Base-by-base conservation (phyloP, 768 basidiomycete species). In the Xerocomellus chrysenteron region DNA sequence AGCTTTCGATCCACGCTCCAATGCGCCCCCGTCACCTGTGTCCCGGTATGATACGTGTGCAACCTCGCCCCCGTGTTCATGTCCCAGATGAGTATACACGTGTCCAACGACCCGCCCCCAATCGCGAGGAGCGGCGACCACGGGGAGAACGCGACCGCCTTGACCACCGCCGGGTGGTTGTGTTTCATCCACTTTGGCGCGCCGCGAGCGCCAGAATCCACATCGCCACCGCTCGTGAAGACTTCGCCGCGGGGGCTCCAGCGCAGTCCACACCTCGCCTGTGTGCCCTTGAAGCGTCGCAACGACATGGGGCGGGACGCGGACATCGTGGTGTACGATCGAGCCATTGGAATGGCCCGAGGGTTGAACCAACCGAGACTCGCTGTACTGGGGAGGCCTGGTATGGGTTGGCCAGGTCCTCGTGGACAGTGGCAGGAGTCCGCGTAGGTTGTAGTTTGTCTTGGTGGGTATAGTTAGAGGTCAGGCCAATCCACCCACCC, bases 281-380 rank as follows among this genome's bases (percentile, higher is more conserved):
- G 83, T 86, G 65, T 99, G 21, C 21, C 95, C 95, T 2, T 88
- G 74, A 21, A 99, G 76, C 61, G 97, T 92, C 74, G 90, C 89
- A 21, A 95, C 91, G 68, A 94, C 90, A 73, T 99, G 94, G 30
- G 85, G 76, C 6, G 87, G 84, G 10, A 95, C 76, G 4, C 97
- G 82, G 1, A 99, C 95, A 68, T 99, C 97, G 64, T 96, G 94
- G 70, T 98, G 94, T 81, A 92, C 92, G 64, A 99, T 97, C 58
- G 91, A 91, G 1, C 97, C 97, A 66, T 97, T 94, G 13, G 85
- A 85, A 64, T 95, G 96, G 0, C 94, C 97, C 0, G 88, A 91
- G 32, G 21, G 21, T 21, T 21, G 21, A 21, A 21, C 21, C 21
- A 21, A 21, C 21, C 21, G 21, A 21, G 21, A 21, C 21, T 21